Base-by-base conservation (phyloP, 805 yeast genomes). In the Metschnikowia baotianmanensis region DNA sequence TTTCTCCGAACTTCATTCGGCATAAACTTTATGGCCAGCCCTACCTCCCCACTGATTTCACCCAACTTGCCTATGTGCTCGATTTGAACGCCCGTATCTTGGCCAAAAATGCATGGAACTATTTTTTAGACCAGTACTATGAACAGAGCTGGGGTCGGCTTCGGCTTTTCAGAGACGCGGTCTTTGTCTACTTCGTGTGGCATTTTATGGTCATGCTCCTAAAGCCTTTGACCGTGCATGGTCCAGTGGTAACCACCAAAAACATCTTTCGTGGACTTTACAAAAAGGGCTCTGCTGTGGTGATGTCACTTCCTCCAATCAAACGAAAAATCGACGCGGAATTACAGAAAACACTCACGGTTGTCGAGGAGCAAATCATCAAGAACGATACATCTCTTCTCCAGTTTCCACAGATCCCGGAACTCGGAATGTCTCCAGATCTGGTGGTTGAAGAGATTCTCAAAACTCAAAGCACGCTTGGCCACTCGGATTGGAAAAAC, bases 401-500 rank as follows among this genome's bases (percentile, higher is more conserved):
- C 11, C 74, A 74, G 46, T 78, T 76, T 53, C 57, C 61, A 1
- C 42, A 44, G 25, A 59, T 91, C 4, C 98, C 98, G 0, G 55
- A 51, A 1, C 31, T 53, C 1, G 96, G 96, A 0, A 57, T 85
- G 37, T 26, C 73, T 2, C 67, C 72, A 12, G 61, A 58, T 1
- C 62, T 61, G 15, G 74, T 93, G 8, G 39, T 71, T 21, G 53
- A 53, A 0, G 78, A 81, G 43, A 63, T 93, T 43, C 75, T 78
- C 25, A 60, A 63, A 22, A 63, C 79, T 22, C 42, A 46, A 29
- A 65, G 71, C 26, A 45, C 56, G 0, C 55, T 89, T 49, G 74
- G 80, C 41, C 87, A 85, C 50, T 70, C 87, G 1, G 83, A 81
- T 41, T 91, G 97, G 96, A 75, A 82, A 57, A 70, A 72, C 30